Base-by-base conservation (phyloP, 2,329 filamentous ascomycete species). In the Phyllosticta paracitricarpa region DNA sequence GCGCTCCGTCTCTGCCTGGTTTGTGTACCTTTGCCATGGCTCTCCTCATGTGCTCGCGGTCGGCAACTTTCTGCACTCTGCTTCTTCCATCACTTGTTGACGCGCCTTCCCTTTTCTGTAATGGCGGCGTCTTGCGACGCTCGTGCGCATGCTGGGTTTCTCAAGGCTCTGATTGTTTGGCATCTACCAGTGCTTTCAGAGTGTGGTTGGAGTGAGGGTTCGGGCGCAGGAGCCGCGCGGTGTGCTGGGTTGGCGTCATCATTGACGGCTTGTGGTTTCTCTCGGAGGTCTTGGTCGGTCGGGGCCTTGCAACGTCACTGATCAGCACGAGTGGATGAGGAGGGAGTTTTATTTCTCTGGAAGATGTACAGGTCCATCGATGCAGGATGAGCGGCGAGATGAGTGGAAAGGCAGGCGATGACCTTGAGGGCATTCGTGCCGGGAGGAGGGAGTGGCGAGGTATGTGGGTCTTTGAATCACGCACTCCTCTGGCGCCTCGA, bases 31-130 rank as follows among this genome's bases (percentile, higher is more conserved):
- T 84, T 0, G 80, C 77, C 83, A 88, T 87, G 0, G 81, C 81
- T 66, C 80, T 81, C 54, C 87, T 79, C 58, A 92, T 90, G 72
- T 86, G 88, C 65, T 88, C 87, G 73, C 90, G 84, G 65, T 87
- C 84, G 66, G 82, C 85, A 1, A 76, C 65, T 64, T 76, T 79
- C 58, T 68, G 67, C 48, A 79, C 66, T 85, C 80, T 12, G 87
- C 84, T 67, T 87, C 84, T 56, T 88, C 87, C 3, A 82, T 77
- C 64, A 84, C 80, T 64, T 76, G 75, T 63, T 76, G 78, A 51
- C 81, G 83, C 65, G 80, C 81, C 69, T 87, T 70, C 72, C 81
- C 67, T 76, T 74, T 62, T 78, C 77, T 2, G 80, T 84, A 30
- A 79, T 68, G 17, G 74, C 71, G 33, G 73, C 69, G 64, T 80